Base-by-base conservation (phyloP, 768 basidiomycete species). In the Trametes punicea region DNA sequence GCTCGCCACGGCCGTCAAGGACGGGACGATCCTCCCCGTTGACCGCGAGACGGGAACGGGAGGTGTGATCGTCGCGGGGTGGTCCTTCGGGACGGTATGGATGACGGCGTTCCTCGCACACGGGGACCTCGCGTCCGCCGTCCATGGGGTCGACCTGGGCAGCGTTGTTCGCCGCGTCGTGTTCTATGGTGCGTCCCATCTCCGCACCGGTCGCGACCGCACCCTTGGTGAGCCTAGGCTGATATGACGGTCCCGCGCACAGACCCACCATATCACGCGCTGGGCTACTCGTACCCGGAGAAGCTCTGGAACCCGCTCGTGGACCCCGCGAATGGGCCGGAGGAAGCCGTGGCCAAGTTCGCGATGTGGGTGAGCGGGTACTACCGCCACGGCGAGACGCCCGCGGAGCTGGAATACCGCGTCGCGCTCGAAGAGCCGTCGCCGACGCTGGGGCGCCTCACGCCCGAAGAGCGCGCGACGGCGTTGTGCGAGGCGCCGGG, bases 1-100 rank as follows among this genome's bases (percentile, higher is more conserved):
- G 53, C 62, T 76, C 11, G 64, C 63, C 31, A 46, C 49, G 7
- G 65, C 76, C 50, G 71, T 74, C 18, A 30, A 62, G 39, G 55
- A 61, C 20, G 49, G 65, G n/a, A 56, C 62, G 2, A 56, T 77
- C 3, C 71, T 71, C 10, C 62, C 62, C 6, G 18, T 25, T 23
- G 15, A 46, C 20, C 18, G 1, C 0, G 36, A n/a, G 36, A 23
- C 23, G 16, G 26, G 41, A 13, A 40, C 23, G 2, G 59, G 59
- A 23, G 59, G 59, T 16, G 45, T 56, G 2, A 31, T 54, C 18
- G 20, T 60, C 5, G 44, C 42, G 5, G 59, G 53, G 1, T 60
- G 54, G 59, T 60, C 59, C 27, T 50, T 36, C 27, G 59, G 53
- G 10, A 20, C 55, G 11, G 29, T 26, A 15, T 50, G 46, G 44